Base-by-base conservation (phyloP, 2,329 filamentous ascomycete species). In the Magnaporthiopsis rhizophila region DNA sequence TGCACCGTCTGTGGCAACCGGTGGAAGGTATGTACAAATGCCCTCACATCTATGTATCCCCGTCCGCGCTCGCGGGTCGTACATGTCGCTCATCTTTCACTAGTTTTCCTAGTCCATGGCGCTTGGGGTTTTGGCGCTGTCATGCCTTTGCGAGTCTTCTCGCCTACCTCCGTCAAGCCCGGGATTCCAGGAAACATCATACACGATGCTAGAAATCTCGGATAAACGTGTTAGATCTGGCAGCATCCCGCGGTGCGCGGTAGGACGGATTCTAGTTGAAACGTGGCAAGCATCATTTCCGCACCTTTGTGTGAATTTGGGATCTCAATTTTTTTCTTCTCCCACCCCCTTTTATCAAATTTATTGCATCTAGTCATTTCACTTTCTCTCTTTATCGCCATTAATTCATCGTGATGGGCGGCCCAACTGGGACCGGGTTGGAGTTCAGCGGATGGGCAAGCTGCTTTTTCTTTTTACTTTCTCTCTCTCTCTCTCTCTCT, bases 1-100 rank as follows among this genome's bases (percentile, higher is more conserved):
- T 90, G 87, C 73, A 86, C 85, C 72, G 81, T 85, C 68, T 90
- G 87, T 72, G 87, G 87, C 61, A 83, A 90, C 72, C 82, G 87
- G 64, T 90, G 87, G 87, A 90, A 90, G 84, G 87, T 88, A 79
- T 74, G 82, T 67, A 53, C 45, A 53, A 53, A 21, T 15, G 28
- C 0, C n/a, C n/a, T n/a, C n/a, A n/a, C n/a, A n/a, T n/a, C n/a
- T n/a, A n/a, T n/a, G n/a, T n/a, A 15, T 53, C 45, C 45, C 18
- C 18, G 7, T n/a, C 5, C 6, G 21, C 2, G 6, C 21, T n/a
- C 45, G 21, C 9, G 18, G 45, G 7, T 53, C 45, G 21, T 53
- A 2, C 45, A 21, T 53, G 21, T n/a, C 45, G 21, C 45, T 53
- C 3, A 53, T 21, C 7, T 8, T 53, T 53, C 45, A 7, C 45